Evolutionary conservation across 129 eudicot genomes (phyloP).

Genomic region (Pulicaria dysenterica): DNA sequence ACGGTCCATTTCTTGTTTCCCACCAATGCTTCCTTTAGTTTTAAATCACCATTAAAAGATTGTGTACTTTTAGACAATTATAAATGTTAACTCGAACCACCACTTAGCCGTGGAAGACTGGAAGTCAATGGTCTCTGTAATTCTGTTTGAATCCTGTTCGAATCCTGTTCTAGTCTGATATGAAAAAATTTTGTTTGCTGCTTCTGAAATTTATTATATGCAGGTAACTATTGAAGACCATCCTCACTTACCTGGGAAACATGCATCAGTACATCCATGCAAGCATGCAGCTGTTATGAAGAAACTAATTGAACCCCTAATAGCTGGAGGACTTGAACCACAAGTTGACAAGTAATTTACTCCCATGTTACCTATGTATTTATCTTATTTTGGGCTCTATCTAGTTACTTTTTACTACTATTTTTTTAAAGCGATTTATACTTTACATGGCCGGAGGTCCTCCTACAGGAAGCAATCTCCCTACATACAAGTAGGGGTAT

Average conservation of each 20-base stretch:
- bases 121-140: background rate
- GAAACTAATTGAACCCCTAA: conserved; percentile 89
- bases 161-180: background rate
- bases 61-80: background rate
- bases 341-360: conserved; percentile 91
- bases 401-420: too few species aligned
- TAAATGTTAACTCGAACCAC: background rate
- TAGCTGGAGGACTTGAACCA: conserved; percentile 95
- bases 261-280: conserved; percentile 98
- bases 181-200: background rate
- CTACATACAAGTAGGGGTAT: too few species aligned
- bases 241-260: conserved; percentile 94
- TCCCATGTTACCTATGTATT: conserved; percentile 11
- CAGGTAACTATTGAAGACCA: conserved; percentile 98
- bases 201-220: background rate
- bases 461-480: too few species aligned
- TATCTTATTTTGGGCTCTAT: too few species aligned
- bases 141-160: conserved; percentile 4
- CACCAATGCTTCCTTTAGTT: background rate
- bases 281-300: conserved; percentile 98
- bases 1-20: background rate
- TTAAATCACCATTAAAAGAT: background rate
- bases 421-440: too few species aligned
- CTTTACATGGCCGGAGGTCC: too few species aligned
- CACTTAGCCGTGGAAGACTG: background rate